A percentile compares a stretch with the other conserved stretches of the same genome.
Conservation (phyloP, 2,329 filamentous ascomycete genomes). For the Paramyrothecium roridum region DNA sequence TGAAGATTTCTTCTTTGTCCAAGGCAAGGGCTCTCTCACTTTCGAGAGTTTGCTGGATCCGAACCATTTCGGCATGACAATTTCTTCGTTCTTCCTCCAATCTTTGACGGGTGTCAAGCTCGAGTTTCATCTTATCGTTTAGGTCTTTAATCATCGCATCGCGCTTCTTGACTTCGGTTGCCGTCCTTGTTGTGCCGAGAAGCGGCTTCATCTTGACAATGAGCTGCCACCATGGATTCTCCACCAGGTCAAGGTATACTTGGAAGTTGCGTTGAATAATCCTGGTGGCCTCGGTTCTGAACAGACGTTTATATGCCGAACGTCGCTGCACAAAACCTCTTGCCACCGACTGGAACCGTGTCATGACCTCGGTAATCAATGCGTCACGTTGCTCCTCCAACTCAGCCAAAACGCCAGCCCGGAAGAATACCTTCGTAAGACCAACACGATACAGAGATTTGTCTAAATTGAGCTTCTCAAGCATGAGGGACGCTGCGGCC, state of each 20-base stretch:
- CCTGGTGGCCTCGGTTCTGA: constrained; percentile 88
- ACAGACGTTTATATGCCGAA: constrained; percentile 87
- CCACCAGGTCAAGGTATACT: constrained; percentile 82
- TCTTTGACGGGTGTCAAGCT: constrained; percentile 70
- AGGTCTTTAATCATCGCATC: constrained; percentile 91
- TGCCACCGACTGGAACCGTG: constrained; percentile 86
- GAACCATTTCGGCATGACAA: constrained; percentile 80
- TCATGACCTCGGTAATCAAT: constrained; percentile 91
- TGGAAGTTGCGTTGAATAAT: constrained; percentile 96
- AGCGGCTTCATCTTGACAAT: constrained; percentile 94
- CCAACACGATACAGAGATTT: constrained; percentile 86
- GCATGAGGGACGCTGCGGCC: constrained; percentile 77
- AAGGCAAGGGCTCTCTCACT: constrained; percentile 92
- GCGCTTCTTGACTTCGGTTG: constrained; percentile 88
- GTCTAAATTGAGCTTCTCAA: constrained; percentile 85
- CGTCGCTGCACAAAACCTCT: constrained; percentile 86
- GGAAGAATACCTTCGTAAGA: constrained; percentile 96
- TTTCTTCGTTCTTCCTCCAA: constrained; percentile 90
- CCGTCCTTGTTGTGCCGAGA: constrained; percentile 85
- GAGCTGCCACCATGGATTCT: constrained; percentile 96
- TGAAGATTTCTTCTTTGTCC: constrained; percentile 99
- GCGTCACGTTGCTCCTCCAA: constrained; percentile 93
- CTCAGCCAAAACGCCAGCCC: constrained; percentile 91
- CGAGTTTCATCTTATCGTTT: constrained; percentile 76
- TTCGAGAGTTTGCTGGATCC: constrained; percentile 90